These are phyloP conservation scores for Prunus davidiana DNA, from an alignment of 306 rosid genomes.

Conservation along the genomic window DNA sequence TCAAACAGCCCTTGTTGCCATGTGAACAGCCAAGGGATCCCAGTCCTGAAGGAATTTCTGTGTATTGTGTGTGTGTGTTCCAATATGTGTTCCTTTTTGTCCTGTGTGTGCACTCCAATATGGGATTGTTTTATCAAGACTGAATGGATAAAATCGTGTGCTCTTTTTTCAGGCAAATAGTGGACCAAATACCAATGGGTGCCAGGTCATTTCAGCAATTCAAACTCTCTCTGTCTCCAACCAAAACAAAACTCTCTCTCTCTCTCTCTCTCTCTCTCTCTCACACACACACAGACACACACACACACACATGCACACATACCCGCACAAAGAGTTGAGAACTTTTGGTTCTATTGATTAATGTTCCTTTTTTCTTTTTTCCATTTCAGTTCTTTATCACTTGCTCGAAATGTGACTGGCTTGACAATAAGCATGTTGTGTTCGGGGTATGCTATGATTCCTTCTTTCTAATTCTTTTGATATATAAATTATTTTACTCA, in stretches of 20 bases:
- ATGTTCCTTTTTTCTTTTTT: not conserved
- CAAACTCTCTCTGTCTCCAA: not conserved
- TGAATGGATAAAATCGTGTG: constrained; percentile 2
- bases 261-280: not conserved
- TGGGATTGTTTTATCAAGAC: not conserved
- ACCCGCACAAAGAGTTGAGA: not conserved
- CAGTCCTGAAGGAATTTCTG: not conserved
- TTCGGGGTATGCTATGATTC: constrained; percentile 73
- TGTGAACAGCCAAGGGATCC: not conserved
- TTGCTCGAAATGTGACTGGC: constrained; percentile 97
- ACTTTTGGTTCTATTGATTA: not conserved
- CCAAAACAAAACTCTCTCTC: not conserved
- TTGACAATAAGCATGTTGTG: constrained; percentile 95
- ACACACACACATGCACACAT: not conserved
- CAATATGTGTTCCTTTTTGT: not conserved
- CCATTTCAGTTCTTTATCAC: constrained; percentile 80
- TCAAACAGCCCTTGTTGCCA: not conserved
- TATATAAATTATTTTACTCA: not conserved
- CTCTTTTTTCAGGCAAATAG: constrained; percentile 82
- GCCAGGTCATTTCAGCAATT: constrained; percentile 59
- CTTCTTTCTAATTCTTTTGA: not conserved
- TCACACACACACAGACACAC: no score
- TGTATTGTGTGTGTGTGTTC: not conserved
- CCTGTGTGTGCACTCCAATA: not conserved
- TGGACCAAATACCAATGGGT: constrained; percentile 78